Base-by-base conservation (phyloP, 352 stramenopile genomes). In the Pythium biforme region DNA sequence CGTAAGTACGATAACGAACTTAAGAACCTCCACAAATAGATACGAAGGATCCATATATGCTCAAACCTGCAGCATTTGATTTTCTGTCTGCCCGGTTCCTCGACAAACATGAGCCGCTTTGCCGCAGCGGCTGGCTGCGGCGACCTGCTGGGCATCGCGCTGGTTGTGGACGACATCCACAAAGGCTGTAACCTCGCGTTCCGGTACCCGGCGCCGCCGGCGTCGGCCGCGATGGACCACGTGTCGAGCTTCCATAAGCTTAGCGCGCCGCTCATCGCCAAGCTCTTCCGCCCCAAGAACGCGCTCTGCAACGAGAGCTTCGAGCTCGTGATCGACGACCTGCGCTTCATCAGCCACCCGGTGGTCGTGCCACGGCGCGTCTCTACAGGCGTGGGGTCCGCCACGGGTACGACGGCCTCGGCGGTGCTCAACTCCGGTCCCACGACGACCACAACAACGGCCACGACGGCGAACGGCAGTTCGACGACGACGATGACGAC, bases 131-230 rank as follows among this genome's bases (percentile, higher is more conserved):
- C 17, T n/a, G 41, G 41, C 55, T 46, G 39, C 34, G 46, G 61
- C 29, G 54, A 68, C 40, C 37, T 92, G 15, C 49, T 92, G 37
- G 87, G 87, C 41, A 73, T 95, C 25, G 87, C 87, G 41, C 73
- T 95, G 17, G 85, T 95, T 4, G 87, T 95, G 34, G 87, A 95
- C 80, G 87, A 95, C 73, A 93, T 93, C 68, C 85, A 83, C 73
- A 93, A 94, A 62, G 87, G 85, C 33, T 93, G 84, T 66, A 91
- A 94, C 68, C 68, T 95, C 51, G 87, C 83, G 17, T 94, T 95
- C 65, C 78, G 87, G 33, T 95, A 95, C 68, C 87, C 87, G 7
- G 74, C 81, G 23, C 76, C 84, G 1, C 69, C 76, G 15, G 63
- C 63, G n/a, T 49, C 72, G 1, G 40, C 55, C n/a, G 31, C 55